Evolutionary conservation across 441 rosid species (phyloP), one percentile per base, ranked within the genome.

Genomic region (Populus hybrid): DNA sequence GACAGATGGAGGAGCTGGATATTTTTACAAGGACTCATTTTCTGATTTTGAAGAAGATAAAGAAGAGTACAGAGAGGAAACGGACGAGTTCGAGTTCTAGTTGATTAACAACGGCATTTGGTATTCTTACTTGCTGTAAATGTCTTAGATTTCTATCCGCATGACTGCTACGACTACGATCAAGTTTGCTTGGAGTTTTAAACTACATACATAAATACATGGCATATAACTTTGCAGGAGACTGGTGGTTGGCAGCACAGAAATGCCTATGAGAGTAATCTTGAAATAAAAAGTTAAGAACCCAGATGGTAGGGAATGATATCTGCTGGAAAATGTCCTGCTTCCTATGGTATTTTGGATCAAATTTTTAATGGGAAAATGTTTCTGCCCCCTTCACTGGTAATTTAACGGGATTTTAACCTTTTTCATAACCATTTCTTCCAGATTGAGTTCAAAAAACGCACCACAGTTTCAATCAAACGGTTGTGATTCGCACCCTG

Each of bases 21-120:
- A 82, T 61, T 57, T 76, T 59, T 70, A 65, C 21, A 36, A 32
- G 74, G 72, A 83, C 53, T 59, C 72, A 12, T 23, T 36, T 66
- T 76, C 85, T 34, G 77, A 78, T 40, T 64, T 80, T 3, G 85
- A 83, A 35, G 87, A 82, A 74, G 75, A 75, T 16, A 38, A 78
- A 57, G 83, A 77, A 59, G 85, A 80, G 72, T 28, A 82, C 76
- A 80, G 75, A 71, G 86, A 78, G 34, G 84, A 80, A 76, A 83
- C 66, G 19, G 82, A 87, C 0, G 87, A 83, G 40, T 72, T 82
- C 1, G 83, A 79, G 78, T 88, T 87, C 76, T 85, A 84, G 76
- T 35, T 14, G 35, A 64, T 36, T n/a, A 53, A 21, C 10, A 53
- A 53, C 61, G 14, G 50, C 76, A 61, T 35, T 16, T 30, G 7